Conservation (phyloP, 2,329 filamentous ascomycete genomes). For the Aureobasidium lini region DNA sequence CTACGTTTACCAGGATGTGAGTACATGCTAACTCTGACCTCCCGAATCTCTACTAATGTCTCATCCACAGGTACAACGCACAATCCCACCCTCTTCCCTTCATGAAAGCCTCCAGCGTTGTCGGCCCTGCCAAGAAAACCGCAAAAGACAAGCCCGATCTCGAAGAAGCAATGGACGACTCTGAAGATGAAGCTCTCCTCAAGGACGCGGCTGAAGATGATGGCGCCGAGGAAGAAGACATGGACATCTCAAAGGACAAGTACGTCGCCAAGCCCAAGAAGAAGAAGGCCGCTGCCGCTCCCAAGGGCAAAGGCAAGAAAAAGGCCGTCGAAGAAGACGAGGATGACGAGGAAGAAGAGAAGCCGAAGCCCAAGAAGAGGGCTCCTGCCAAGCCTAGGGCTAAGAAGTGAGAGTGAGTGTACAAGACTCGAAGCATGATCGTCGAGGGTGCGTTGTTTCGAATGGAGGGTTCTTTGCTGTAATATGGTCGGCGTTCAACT, state of each 20-base stretch:
- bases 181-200: slow-evolving; percentile 49
- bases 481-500: too few species aligned
- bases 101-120: slow-evolving; percentile 80
- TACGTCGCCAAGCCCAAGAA: slow-evolving; percentile 89
- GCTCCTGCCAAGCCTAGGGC: slow-evolving; percentile 40
- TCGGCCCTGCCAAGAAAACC: slow-evolving; percentile 61
- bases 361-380: slow-evolving; percentile 46
- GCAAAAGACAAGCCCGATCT: slow-evolving; percentile 80
- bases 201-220: slow-evolving; percentile 38
- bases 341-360: slow-evolving; percentile 33
- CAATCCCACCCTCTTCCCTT: slow-evolving; percentile 86
- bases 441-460: too few species aligned
- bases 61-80: slow-evolving; percentile 62
- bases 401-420: slow-evolving; percentile 30
- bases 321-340: slow-evolving; percentile 27
- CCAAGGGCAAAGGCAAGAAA: slow-evolving; percentile 43
- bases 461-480: too few species aligned
- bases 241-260: slow-evolving; percentile 89
- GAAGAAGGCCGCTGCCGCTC: slow-evolving; percentile 43
- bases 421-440: too few species aligned
- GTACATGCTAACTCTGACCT: slow-evolving; percentile 30
- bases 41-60: slow-evolving; percentile 17
- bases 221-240: slow-evolving; percentile 61
- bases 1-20: slow-evolving; percentile 81
- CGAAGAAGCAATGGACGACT: slow-evolving; percentile 92